A percentile compares a stretch with the other conserved stretches of the same genome.
phyloP scores from a whole-genome alignment of 768 basidiomycete species.

The Serendipita sp. region DNA sequence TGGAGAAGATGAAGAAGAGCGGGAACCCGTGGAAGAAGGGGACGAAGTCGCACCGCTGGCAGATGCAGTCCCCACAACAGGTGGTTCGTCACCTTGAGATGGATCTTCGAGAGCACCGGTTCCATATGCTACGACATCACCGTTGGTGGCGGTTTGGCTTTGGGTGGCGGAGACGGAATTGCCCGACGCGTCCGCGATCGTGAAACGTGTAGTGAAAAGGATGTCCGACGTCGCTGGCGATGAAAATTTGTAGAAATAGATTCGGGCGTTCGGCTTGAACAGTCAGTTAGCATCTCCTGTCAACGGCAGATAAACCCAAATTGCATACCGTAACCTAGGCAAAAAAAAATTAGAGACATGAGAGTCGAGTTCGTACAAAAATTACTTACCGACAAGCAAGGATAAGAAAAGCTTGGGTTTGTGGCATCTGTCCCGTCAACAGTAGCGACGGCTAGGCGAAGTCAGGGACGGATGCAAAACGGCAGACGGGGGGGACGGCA shows the following conservation, averaged over 20 bases:
- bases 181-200: slow-evolving; percentile 41
- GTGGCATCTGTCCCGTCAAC: slow-evolving; percentile 42
- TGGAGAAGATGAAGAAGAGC: background rate
- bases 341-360: background rate
- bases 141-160: slow-evolving; percentile 23
- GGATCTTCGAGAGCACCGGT: slow-evolving; percentile 36
- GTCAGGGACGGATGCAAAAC: background rate
- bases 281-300: slow-evolving; percentile 15
- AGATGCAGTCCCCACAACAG: background rate
- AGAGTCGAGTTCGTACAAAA: background rate
- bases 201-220: slow-evolving; percentile 61
- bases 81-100: slow-evolving; percentile 20
- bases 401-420: slow-evolving; percentile 32
- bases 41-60: background rate
- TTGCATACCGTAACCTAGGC: background rate
- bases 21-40: background rate
- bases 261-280: slow-evolving; percentile 46
- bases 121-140: slow-evolving; percentile 44
- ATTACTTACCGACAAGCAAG: slow-evolving; percentile 49
- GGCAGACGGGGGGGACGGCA: background rate
- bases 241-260: slow-evolving; percentile 73
- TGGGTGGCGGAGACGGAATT: slow-evolving; percentile 31
- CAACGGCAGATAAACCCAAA: background rate
- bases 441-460: slow-evolving; percentile 40
- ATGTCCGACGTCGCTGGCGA: slow-evolving; percentile 26